A percentile compares a stretch with the other conserved stretches of the same genome.
Conservation (phyloP, 306 rosid species). For the Vicia villosa region DNA sequence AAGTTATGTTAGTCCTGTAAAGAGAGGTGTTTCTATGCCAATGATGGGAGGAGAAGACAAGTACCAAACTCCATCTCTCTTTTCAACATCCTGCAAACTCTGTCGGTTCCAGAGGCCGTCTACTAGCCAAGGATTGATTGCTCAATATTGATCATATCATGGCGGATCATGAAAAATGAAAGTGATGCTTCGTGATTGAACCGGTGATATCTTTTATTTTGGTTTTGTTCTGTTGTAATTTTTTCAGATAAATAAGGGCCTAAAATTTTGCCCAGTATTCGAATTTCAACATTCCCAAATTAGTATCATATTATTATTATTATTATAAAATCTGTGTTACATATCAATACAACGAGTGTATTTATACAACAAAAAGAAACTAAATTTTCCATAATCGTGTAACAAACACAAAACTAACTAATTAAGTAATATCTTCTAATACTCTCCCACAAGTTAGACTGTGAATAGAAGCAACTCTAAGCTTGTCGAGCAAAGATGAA, state of each 20-base stretch:
- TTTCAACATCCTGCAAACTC: slow-evolving; percentile 52
- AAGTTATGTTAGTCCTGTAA: slow-evolving; percentile 74
- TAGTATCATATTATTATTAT: no score
- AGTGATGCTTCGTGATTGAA: slow-evolving; percentile 7
- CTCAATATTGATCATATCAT: slow-evolving; percentile 48
- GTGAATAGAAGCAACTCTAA: no score
- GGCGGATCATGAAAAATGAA: slow-evolving; percentile 1
- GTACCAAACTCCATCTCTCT: slow-evolving; percentile 56
- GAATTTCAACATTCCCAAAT: no score
- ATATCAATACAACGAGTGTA: no score
- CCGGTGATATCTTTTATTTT: slow-evolving; percentile 20
- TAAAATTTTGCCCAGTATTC: slow-evolving; percentile 48
- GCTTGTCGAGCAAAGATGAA: no score
- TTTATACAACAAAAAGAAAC: no score
- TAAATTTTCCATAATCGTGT: no score
- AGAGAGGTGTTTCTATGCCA: slow-evolving; percentile 75
- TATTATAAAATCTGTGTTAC: no score
- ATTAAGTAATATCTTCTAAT: no score
- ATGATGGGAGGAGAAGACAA: slow-evolving; percentile 80
- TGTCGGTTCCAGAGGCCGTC: slow-evolving; percentile 64
- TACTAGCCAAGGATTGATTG: slow-evolving; percentile 38
- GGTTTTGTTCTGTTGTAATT: slow-evolving; percentile 26
- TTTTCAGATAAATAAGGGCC: slow-evolving; percentile 48
- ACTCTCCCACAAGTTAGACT: no score
- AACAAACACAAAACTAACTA: no score